Evolutionary conservation across 148 eudicot genomes (phyloP).

Genomic region (Camellia sinensis): DNA sequence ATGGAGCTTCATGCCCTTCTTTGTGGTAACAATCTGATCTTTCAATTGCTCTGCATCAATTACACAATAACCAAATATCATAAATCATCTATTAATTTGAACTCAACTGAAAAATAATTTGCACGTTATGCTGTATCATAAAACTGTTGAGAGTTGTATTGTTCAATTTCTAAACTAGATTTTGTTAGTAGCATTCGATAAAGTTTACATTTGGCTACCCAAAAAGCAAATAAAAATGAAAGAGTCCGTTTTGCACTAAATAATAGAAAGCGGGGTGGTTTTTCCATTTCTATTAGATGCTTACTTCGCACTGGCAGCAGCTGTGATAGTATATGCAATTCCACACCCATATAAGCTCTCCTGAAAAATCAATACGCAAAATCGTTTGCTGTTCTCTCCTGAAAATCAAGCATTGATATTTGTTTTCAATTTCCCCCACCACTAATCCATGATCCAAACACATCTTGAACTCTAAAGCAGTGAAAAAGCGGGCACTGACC

Average conservation of each 20-base stretch:
- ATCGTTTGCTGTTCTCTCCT: constrained; percentile 16
- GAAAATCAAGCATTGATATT: not conserved
- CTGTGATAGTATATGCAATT: constrained; percentile 22
- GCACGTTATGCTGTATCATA: too few species aligned
- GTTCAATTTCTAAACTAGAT: not conserved
- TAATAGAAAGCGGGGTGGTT: not conserved
- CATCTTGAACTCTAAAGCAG: not conserved
- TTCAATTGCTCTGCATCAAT: constrained; percentile 24
- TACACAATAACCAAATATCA: not conserved
- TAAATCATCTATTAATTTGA: not conserved
- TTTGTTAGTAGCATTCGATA: not conserved
- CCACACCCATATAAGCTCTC: constrained; percentile 22
- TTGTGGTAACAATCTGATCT: constrained; percentile 29
- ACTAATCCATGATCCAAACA: not conserved
- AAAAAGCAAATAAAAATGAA: not conserved
- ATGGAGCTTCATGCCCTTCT: constrained; percentile 21
- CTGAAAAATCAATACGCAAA: constrained; percentile 12
- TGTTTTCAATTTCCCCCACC: too few species aligned
- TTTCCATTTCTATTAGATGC: not conserved
- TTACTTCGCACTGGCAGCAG: constrained; percentile 21
- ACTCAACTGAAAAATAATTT: not conserved
- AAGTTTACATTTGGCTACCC: not conserved
- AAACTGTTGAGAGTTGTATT: not conserved
- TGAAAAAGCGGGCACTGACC: constrained; percentile 23
- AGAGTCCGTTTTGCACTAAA: not conserved